phyloP scores from a whole-genome alignment of 805 yeast genomes.

The Saccharomycopsis malanga region DNA sequence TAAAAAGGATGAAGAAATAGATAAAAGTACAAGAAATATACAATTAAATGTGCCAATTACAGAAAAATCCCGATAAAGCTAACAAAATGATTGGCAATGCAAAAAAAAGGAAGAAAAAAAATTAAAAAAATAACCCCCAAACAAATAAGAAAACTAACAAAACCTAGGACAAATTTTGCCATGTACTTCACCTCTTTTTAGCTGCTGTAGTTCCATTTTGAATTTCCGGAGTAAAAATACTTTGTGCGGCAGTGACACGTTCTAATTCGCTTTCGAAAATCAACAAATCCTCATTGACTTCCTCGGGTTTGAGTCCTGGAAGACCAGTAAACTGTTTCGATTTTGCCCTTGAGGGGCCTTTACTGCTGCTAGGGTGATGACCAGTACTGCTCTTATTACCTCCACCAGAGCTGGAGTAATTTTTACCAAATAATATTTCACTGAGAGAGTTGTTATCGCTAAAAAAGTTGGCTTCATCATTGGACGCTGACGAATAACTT shows the following conservation, averaged over 20 bases:
- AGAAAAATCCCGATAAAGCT: no score
- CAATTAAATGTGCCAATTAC: no score
- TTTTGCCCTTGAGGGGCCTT: slow-evolving; percentile 10
- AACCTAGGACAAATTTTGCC: no score
- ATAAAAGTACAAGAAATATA: no score
- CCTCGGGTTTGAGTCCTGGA: slow-evolving; percentile 11
- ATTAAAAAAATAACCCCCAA: no score
- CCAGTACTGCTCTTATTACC: neutral
- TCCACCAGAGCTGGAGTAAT: slow-evolving; percentile 10
- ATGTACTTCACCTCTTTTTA: neutral
- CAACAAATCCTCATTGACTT: slow-evolving; percentile 16
- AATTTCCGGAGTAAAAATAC: neutral
- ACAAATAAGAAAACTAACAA: no score
- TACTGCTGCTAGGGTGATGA: neutral
- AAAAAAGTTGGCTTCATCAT: slow-evolving; percentile 21
- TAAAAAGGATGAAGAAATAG: no score
- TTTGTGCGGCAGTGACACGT: neutral
- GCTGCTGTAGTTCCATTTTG: neutral
- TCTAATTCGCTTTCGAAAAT: slow-evolving; percentile 16
- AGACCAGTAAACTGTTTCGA: slow-evolving; percentile 13
- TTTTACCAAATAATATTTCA: slow-evolving; percentile 21
- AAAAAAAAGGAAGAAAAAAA: no score
- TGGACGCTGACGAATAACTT: slow-evolving; percentile 18
- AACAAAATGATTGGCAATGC: no score
- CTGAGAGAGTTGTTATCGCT: slow-evolving; percentile 21